phyloP scores from a whole-genome alignment of 2,329 filamentous ascomycete genomes.

The Hypomyces perniciosus region DNA sequence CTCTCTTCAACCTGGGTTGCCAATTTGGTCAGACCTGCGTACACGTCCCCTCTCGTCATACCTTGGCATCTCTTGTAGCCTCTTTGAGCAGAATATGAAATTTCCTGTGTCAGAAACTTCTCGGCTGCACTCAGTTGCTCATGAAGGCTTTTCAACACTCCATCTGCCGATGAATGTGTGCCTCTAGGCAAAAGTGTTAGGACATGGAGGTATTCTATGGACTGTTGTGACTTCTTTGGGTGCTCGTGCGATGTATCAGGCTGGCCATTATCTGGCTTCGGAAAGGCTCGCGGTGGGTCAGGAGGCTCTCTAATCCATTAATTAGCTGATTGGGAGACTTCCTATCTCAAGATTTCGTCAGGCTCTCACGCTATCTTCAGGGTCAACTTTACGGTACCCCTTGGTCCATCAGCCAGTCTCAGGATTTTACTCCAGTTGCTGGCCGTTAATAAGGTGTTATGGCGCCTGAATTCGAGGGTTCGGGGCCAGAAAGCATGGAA shows the following conservation, averaged over 20 bases:
- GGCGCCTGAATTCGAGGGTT: slow-evolving; percentile 31
- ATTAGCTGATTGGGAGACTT: neutral
- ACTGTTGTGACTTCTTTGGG: neutral
- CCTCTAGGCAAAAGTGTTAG: slow-evolving; percentile 16
- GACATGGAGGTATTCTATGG: slow-evolving; percentile 16
- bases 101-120: slow-evolving; percentile 22
- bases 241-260: neutral
- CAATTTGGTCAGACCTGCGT: slow-evolving; percentile 20
- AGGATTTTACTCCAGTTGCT: slow-evolving; percentile 26
- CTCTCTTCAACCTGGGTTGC: slow-evolving; percentile 18
- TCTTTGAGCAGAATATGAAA: slow-evolving; percentile 22
- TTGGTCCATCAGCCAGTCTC: slow-evolving; percentile 19
- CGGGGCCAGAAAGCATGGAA: slow-evolving; percentile 39
- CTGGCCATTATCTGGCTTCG: neutral
- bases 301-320: slow-evolving; percentile 1
- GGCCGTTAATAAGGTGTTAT: slow-evolving; percentile 23
- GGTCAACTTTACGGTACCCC: slow-evolving; percentile 18
- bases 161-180: slow-evolving; percentile 1
- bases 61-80: slow-evolving; percentile 23
- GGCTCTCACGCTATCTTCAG: slow-evolving; percentile 13
- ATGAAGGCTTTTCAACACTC: neutral
- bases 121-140: slow-evolving; percentile 20
- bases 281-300: neutral
- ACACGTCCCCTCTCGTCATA: slow-evolving; percentile 19
- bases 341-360: neutral